These are phyloP conservation scores for Gymnopilus junonius DNA, from an alignment of 768 basidiomycete genomes.

Conservation along the genomic window DNA sequence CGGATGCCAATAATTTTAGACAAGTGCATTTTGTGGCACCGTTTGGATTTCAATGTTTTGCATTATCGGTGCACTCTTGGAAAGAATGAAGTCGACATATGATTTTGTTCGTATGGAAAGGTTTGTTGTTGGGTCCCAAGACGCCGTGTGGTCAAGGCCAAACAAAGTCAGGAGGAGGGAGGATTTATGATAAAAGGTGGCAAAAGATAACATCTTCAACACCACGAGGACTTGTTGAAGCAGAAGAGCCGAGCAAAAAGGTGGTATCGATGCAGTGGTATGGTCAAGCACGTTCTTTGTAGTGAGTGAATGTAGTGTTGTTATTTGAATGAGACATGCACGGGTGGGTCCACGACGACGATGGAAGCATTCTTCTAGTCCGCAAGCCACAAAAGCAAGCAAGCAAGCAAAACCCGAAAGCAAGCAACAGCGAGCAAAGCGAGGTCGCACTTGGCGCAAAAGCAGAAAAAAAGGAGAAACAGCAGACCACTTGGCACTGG, in stretches of 20 bases:
- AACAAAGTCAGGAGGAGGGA: not conserved
- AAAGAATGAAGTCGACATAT: not conserved
- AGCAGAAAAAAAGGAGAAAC: not conserved
- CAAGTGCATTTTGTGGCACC: not conserved
- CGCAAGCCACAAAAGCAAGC: too few relatives aligned
- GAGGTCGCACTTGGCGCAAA: not conserved
- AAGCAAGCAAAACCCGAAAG: not conserved
- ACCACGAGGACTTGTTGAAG: too few relatives aligned
- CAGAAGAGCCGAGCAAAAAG: not conserved
- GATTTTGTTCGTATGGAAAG: not conserved
- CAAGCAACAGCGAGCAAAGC: not conserved
- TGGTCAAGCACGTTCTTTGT: not conserved
- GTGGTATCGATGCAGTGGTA: conserved; percentile 4
- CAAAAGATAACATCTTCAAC: too few relatives aligned
- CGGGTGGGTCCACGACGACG: not conserved
- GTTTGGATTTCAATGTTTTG: not conserved
- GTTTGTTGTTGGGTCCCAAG: not conserved
- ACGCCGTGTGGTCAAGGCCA: not conserved
- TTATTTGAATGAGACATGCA: conserved; percentile 2
- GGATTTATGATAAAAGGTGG: not conserved
- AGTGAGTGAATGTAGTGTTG: not conserved
- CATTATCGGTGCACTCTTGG: not conserved
- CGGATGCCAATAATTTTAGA: not conserved
- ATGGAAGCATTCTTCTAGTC: not conserved
- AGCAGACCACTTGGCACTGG: not conserved